Percentiles rank a stretch among this genome's conserved stretches.
Conservation (phyloP, 108 stramenopile genomes). For the Thalassiosira profunda region DNA sequence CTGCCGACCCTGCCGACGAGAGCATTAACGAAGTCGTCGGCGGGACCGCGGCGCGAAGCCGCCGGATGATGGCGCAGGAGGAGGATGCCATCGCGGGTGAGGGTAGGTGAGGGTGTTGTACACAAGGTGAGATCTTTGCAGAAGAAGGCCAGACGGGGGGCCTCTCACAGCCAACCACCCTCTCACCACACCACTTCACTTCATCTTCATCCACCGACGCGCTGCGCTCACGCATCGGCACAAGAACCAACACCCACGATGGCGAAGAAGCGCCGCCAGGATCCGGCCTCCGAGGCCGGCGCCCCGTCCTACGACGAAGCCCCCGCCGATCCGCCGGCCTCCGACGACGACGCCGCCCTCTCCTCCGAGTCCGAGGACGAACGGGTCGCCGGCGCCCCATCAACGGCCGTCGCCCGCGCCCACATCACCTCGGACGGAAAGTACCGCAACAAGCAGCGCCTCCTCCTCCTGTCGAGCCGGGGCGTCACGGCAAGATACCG, state of each 20-base stretch:
- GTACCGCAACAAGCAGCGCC: conserved; percentile 98
- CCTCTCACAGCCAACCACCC: too few relatives aligned
- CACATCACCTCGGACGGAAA: conserved; percentile 60
- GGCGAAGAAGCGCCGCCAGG: conserved; percentile 54
- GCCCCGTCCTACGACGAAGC: conserved; percentile 22
- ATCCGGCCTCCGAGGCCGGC: too few relatives aligned
- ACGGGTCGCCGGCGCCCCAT: conserved; percentile 4
- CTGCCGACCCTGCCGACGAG: too few relatives aligned
- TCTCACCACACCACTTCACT: too few relatives aligned
- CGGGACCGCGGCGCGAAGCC: too few relatives aligned
- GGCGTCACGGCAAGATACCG: conserved; percentile 98
- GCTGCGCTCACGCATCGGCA: neutral
- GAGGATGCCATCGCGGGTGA: too few relatives aligned
- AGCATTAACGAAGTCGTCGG: too few relatives aligned
- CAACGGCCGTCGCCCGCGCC: neutral
- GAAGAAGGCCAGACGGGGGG: too few relatives aligned
- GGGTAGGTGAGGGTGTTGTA: too few relatives aligned
- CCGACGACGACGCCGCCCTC: conserved; percentile 17
- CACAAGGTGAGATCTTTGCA: too few relatives aligned
- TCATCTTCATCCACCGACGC: neutral
- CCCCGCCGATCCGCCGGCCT: too few relatives aligned
- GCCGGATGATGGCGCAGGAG: too few relatives aligned
- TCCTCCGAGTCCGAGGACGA: conserved; percentile 24
- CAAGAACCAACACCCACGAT: conserved; percentile 10
- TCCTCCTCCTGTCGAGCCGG: conserved; percentile 93